These are phyloP conservation scores for Beta corolliflora DNA, from an alignment of 179 eudicot species.

Conservation along the genomic window DNA sequence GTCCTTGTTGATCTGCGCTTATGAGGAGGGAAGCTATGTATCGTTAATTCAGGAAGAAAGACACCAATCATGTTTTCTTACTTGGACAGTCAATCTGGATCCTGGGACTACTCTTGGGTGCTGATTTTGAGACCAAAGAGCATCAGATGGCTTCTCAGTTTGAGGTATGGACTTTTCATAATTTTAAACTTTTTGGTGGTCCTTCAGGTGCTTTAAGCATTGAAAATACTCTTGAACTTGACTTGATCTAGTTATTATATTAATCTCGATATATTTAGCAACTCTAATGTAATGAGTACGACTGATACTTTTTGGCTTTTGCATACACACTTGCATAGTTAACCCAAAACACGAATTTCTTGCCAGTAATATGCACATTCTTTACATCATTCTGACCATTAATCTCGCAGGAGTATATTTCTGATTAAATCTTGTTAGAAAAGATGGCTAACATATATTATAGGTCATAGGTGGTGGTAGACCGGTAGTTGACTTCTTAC, in stretches of 20 bases:
- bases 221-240: not conserved
- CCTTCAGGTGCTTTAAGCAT: not conserved
- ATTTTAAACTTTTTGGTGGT: not conserved
- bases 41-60: not conserved
- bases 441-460: not conserved
- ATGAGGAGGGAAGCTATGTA: not conserved
- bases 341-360: not conserved
- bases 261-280: not conserved
- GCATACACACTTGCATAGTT: too few relatives aligned
- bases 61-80: not conserved
- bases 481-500: not conserved
- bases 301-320: not conserved
- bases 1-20: not conserved
- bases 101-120: too few relatives aligned
- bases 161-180: slow-evolving; percentile 18
- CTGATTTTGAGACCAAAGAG: not conserved
- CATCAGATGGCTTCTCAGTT: not conserved
- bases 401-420: not conserved
- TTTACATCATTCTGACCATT: not conserved
- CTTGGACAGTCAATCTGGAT: not conserved
- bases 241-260: not conserved
- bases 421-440: not conserved
- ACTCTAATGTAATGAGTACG: not conserved
- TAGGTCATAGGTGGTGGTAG: not conserved
- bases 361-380: not conserved